Conservation (phyloP, 495 filamentous ascomycete genomes). For the Trichocladium uniseriatum region DNA sequence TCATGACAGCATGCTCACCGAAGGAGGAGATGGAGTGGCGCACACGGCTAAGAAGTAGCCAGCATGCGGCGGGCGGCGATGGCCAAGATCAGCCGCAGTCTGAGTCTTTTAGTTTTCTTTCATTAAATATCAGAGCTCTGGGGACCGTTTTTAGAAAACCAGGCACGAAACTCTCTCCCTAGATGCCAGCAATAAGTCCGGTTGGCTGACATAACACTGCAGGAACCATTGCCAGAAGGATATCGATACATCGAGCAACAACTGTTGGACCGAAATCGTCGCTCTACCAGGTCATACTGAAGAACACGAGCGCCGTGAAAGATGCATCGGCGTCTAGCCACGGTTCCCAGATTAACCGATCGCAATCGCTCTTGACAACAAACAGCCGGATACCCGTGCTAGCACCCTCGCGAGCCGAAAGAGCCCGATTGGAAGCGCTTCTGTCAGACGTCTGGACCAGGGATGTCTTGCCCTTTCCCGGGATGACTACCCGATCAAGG, state of each 20-base stretch:
- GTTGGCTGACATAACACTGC: background rate
- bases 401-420: conserved; percentile 61
- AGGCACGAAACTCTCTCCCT: conserved; percentile 33
- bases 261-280: conserved; percentile 54
- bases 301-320: conserved; percentile 70
- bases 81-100: conserved; percentile 38
- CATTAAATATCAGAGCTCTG: conserved; percentile 61
- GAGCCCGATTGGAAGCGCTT: conserved; percentile 65
- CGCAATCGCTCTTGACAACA: conserved; percentile 59
- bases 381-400: conserved; percentile 51
- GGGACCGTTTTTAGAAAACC: conserved; percentile 63
- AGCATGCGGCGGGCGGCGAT: conserved; percentile 26
- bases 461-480: conserved; percentile 76
- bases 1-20: conserved; percentile 79
- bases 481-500: conserved; percentile 57
- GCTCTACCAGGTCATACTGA: conserved; percentile 72
- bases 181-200: conserved; percentile 12
- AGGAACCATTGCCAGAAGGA: conserved; percentile 62
- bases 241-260: conserved; percentile 71
- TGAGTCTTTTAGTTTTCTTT: conserved; percentile 48
- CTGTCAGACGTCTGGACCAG: conserved; percentile 78
- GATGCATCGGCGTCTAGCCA: conserved; percentile 20
- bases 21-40: conserved; percentile 76
- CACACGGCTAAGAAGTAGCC: conserved; percentile 36
- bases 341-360: conserved; percentile 46